phyloP scores from a whole-genome alignment of 2,329 filamentous ascomycete genomes.

The Bipolaris bicolor region DNA sequence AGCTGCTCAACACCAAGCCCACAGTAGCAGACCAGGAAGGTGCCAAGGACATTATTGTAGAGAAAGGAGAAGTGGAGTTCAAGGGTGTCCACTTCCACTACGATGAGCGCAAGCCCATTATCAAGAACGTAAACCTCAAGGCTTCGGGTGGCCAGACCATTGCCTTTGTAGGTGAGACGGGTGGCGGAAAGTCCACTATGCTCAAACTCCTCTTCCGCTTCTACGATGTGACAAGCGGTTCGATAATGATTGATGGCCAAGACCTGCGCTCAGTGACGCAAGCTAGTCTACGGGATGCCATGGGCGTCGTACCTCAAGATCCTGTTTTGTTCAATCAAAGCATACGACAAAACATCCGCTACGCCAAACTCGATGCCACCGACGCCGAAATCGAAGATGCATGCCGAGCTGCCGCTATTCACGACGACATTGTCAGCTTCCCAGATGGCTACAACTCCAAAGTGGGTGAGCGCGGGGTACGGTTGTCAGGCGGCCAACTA shows the following conservation, averaged over 20 bases:
- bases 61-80: constrained; percentile 60
- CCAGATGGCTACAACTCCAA: constrained; percentile 52
- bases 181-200: constrained; percentile 67
- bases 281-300: constrained; percentile 61
- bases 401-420: constrained; percentile 66
- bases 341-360: constrained; percentile 69
- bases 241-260: constrained; percentile 64
- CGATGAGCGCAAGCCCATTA: constrained; percentile 58
- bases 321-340: constrained; percentile 68
- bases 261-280: constrained; percentile 66
- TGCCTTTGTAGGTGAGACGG: constrained; percentile 67
- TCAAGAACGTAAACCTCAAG: constrained; percentile 58
- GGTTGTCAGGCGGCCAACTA: constrained; percentile 68
- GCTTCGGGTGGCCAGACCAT: constrained; percentile 62
- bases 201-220: constrained; percentile 66
- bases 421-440: constrained; percentile 68
- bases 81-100: constrained; percentile 63
- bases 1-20: constrained; percentile 64
- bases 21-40: constrained; percentile 56
- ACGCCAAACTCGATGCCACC: constrained; percentile 66
- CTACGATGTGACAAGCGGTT: constrained; percentile 63
- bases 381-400: constrained; percentile 66
- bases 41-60: constrained; percentile 51
- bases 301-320: constrained; percentile 71
- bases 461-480: constrained; percentile 50